These are phyloP conservation scores for Lactarius indigo DNA, from an alignment of 768 basidiomycete species.

Conservation along the genomic window DNA sequence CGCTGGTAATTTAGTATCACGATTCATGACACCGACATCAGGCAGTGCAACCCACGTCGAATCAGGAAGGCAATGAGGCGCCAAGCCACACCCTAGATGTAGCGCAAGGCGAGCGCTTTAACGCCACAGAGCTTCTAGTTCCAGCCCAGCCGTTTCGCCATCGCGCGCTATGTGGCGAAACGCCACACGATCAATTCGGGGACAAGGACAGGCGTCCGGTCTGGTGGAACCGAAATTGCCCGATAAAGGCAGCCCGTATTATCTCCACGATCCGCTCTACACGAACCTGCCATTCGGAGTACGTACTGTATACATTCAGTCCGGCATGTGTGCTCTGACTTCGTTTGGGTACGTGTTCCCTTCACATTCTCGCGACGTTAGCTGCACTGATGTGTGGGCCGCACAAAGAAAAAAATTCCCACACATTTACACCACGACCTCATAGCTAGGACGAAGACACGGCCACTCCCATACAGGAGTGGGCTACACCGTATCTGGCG, in stretches of 20 bases:
- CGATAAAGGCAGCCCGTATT: neutral
- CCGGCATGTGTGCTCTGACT: neutral
- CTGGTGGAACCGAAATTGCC: neutral
- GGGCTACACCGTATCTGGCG: too few relatives aligned
- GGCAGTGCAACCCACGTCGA: neutral
- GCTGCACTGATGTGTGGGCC: neutral
- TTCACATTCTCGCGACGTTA: neutral
- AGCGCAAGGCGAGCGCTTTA: neutral
- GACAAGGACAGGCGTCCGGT: neutral
- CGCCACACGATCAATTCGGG: neutral
- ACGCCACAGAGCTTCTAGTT: neutral
- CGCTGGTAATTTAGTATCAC: neutral
- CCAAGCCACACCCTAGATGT: neutral
- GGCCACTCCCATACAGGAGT: neutral
- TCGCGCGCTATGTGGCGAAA: neutral
- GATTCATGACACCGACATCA: neutral
- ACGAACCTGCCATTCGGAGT: too few relatives aligned
- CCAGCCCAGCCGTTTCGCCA: neutral
- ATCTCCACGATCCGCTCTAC: neutral
- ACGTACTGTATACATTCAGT: neutral
- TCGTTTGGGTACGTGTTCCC: neutral
- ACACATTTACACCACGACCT: neutral
- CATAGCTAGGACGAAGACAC: neutral
- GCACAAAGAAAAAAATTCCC: too few relatives aligned
- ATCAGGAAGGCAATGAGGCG: neutral